Conservation (phyloP, 306 rosid species). For the Medicago lupulina region DNA sequence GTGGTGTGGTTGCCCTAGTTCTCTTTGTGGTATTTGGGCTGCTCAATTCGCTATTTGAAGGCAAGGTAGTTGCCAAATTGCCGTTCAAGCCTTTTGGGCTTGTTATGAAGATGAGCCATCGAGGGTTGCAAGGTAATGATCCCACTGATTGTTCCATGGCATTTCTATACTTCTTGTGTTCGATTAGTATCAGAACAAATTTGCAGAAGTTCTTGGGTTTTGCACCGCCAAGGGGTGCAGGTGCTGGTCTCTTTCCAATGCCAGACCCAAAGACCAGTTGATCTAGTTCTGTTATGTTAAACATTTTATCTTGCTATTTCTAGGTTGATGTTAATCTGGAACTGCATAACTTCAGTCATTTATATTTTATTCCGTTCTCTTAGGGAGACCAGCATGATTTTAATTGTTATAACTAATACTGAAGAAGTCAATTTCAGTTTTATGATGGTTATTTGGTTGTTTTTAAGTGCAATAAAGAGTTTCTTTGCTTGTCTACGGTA, state of each 20-base stretch:
- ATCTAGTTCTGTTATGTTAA: slow-evolving; percentile 39
- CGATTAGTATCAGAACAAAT: slow-evolving; percentile 92
- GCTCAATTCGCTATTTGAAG: slow-evolving; percentile 90
- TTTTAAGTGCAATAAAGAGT: slow-evolving; percentile 37
- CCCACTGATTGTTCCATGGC: slow-evolving; percentile 98
- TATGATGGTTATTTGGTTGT: slow-evolving; percentile 23
- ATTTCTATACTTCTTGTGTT: slow-evolving; percentile 90
- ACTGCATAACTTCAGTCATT: slow-evolving; percentile 39
- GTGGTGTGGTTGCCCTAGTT: slow-evolving; percentile 97
- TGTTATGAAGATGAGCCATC: slow-evolving; percentile 94
- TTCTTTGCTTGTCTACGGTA: background rate
- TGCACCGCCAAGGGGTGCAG: slow-evolving; percentile 89
- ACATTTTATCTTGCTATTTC: slow-evolving; percentile 13
- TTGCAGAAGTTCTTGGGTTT: slow-evolving; percentile 96
- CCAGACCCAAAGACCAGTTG: slow-evolving; percentile 96
- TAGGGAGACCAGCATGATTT: slow-evolving; percentile 37
- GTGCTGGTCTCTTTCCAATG: slow-evolving; percentile 87
- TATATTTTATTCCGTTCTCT: slow-evolving; percentile 37
- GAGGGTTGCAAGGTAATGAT: slow-evolving; percentile 88
- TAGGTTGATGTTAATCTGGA: slow-evolving; percentile 43
- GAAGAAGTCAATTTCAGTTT: slow-evolving; percentile 37
- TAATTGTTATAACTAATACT: slow-evolving; percentile 39
- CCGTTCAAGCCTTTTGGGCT: slow-evolving; percentile 86
- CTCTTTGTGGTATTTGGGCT: slow-evolving; percentile 94
- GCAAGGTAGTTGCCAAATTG: slow-evolving; percentile 86